Conservation (phyloP, 495 filamentous ascomycete genomes). For the Penicillium flavigenum region DNA sequence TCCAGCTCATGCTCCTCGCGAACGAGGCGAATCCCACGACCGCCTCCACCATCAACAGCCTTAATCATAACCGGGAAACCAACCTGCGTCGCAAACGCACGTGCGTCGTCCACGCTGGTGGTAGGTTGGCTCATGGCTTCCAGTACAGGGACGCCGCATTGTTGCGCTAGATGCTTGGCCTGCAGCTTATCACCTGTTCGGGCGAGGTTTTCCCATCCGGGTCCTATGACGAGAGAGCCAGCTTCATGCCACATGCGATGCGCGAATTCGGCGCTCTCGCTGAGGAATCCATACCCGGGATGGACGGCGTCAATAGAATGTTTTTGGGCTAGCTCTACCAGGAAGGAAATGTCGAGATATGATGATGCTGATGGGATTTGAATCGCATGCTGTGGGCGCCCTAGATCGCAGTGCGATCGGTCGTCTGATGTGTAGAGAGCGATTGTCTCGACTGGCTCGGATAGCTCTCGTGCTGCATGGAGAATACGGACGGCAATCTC, state of each 20-base stretch:
- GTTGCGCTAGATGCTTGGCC: conserved; percentile 52
- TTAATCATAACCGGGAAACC: conserved; percentile 61
- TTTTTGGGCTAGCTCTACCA: conserved; percentile 47
- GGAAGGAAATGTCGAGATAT: conserved; percentile 50
- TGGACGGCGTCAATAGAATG: conserved; percentile 57
- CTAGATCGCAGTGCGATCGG: conserved; percentile 49
- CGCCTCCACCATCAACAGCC: conserved; percentile 53
- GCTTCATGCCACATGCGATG: conserved; percentile 51
- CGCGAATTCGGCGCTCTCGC: conserved; percentile 57
- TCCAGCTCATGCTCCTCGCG: conserved; percentile 37
- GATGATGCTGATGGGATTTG: conserved; percentile 48
- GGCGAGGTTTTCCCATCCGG: conserved; percentile 50
- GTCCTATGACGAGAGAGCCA: conserved; percentile 53
- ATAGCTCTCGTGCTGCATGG: conserved; percentile 54
- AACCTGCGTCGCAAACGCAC: conserved; percentile 42
- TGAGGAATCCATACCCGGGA: conserved; percentile 64
- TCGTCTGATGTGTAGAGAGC: conserved; percentile 56
- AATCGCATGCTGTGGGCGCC: conserved; percentile 46
- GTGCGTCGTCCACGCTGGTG: conserved; percentile 35
- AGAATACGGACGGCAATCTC: conserved; percentile 62
- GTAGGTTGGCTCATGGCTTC: conserved; percentile 49
- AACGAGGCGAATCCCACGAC: conserved; percentile 49
- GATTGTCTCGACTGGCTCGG: conserved; percentile 47
- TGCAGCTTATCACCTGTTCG: conserved; percentile 58
- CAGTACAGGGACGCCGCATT: conserved; percentile 55